phyloP scores from a whole-genome alignment of 2,329 filamentous ascomycete genomes.

The Blumeriella jaapii region DNA sequence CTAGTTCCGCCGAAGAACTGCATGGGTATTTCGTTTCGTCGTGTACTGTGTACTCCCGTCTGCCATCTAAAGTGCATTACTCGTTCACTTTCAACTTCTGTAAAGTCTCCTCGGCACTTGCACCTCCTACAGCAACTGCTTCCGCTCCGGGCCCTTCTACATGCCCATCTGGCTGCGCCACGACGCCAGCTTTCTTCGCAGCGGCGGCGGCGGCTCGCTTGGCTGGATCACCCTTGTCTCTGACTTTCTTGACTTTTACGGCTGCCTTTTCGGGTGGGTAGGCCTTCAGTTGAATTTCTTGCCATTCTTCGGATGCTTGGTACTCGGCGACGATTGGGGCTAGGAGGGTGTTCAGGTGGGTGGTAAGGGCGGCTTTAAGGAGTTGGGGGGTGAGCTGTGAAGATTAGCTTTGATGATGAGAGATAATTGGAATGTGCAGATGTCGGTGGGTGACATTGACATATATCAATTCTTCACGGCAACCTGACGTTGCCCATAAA shows the following conservation, averaged over 20 bases:
- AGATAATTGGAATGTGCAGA: too few species aligned
- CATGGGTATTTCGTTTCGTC: too few species aligned
- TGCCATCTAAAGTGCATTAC: conserved; percentile 15
- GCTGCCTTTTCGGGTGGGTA: conserved; percentile 74
- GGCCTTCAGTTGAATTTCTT: conserved; percentile 62
- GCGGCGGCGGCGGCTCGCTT: conserved; percentile 22
- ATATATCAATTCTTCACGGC: too few species aligned
- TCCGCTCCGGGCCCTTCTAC: conserved; percentile 19
- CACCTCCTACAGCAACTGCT: conserved; percentile 15
- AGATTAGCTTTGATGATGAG: too few species aligned
- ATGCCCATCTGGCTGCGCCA: conserved; percentile 22
- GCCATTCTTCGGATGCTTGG: conserved; percentile 64
- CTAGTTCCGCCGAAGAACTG: too few species aligned
- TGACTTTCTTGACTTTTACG: conserved; percentile 55
- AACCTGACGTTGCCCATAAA: conserved; percentile 11
- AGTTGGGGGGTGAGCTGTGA: conserved; percentile 67
- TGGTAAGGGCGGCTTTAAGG: conserved; percentile 73
- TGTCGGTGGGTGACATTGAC: too few species aligned
- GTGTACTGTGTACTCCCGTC: too few species aligned
- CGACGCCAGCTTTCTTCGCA: conserved; percentile 15
- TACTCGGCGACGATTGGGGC: conserved; percentile 68
- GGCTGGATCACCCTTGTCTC: conserved; percentile 25
- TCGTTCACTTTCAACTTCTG: conserved; percentile 21
- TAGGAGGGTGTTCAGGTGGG: conserved; percentile 61
- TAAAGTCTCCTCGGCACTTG: conserved; percentile 19